phyloP scores from a whole-genome alignment of 129 eudicot genomes.

The Artemisia tridentata region DNA sequence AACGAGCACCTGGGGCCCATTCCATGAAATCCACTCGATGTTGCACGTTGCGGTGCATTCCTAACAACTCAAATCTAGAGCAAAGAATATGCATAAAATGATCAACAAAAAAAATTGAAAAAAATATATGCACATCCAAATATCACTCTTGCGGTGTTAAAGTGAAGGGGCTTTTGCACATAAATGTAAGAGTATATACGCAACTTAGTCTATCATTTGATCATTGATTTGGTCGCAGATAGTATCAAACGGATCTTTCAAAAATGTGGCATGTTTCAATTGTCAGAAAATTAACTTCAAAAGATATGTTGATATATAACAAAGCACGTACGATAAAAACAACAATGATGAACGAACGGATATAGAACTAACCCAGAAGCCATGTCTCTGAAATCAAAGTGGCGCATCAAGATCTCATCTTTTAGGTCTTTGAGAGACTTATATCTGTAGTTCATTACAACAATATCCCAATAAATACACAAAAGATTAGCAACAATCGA shows the following conservation, averaged over 20 bases:
- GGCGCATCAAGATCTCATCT: conserved; percentile 62
- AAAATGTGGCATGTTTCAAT: too few relatives aligned
- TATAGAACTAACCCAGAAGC: too few relatives aligned
- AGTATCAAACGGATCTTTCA: too few relatives aligned
- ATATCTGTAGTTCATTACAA: conserved; percentile 45
- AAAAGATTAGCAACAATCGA: too few relatives aligned
- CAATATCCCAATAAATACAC: not conserved
- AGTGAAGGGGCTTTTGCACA: too few relatives aligned
- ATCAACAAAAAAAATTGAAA: conserved; percentile 46
- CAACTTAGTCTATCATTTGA: too few relatives aligned
- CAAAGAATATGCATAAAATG: not conserved
- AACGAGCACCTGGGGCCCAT: conserved; percentile 99
- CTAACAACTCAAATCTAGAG: conserved; percentile 70
- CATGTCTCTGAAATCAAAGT: conserved; percentile 48
- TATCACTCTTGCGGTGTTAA: too few relatives aligned
- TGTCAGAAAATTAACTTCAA: too few relatives aligned
- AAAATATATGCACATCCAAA: too few relatives aligned
- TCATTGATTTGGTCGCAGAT: too few relatives aligned
- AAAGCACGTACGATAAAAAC: not conserved
- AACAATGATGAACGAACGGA: conserved; percentile 5
- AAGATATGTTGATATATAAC: not conserved
- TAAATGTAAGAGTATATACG: too few relatives aligned
- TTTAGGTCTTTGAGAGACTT: conserved; percentile 82
- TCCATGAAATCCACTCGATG: conserved; percentile 96
- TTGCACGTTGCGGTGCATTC: conserved; percentile 86